A percentile compares a stretch with the other conserved stretches of the same genome.
Evolutionary conservation across 164 flowering plant genomes (phyloP).

Genomic region (Amborella trichopoda): DNA sequence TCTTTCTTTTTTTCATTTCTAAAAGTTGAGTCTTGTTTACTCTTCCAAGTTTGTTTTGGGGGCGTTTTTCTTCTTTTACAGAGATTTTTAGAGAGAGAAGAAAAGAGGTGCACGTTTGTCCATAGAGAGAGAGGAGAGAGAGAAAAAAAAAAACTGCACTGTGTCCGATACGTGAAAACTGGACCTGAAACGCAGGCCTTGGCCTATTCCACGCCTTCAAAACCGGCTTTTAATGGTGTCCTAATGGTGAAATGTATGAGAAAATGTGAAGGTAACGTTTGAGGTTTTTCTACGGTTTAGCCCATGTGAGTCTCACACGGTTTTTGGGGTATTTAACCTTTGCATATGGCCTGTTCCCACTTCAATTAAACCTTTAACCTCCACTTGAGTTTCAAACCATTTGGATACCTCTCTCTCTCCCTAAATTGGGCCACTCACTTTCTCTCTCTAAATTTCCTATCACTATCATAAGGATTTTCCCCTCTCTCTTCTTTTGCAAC

Average conservation of each 20-base stretch:
- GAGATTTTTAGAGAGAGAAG: background rate
- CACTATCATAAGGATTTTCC: background rate
- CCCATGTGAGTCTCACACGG: conserved; percentile 47
- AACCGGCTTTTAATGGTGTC: conserved; percentile 41
- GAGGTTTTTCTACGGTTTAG: conserved; percentile 2
- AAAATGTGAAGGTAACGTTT: conserved; percentile 28
- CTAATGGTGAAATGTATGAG: conserved; percentile 22
- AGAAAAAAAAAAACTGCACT: background rate
- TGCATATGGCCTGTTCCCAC: conserved; percentile 23
- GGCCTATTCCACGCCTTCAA: conserved; percentile 38
- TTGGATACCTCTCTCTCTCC: no score
- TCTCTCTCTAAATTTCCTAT: background rate
- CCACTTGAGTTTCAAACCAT: no score
- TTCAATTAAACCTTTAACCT: conserved; percentile 6
- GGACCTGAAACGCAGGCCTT: conserved; percentile 33
- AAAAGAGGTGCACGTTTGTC: background rate
- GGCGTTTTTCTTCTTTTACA: no score
- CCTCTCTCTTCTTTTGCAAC: background rate
- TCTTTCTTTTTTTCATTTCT: no score
- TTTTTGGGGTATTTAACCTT: background rate
- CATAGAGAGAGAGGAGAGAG: background rate
- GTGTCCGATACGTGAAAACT: conserved; percentile 4
- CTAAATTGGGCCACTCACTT: no score
- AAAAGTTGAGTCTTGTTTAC: no score
- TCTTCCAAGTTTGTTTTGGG: no score